Evolutionary conservation across 164 flowering plant species (phyloP), one percentile per base, ranked within the genome.

Genomic region (Dillenia suffruticosa): DNA sequence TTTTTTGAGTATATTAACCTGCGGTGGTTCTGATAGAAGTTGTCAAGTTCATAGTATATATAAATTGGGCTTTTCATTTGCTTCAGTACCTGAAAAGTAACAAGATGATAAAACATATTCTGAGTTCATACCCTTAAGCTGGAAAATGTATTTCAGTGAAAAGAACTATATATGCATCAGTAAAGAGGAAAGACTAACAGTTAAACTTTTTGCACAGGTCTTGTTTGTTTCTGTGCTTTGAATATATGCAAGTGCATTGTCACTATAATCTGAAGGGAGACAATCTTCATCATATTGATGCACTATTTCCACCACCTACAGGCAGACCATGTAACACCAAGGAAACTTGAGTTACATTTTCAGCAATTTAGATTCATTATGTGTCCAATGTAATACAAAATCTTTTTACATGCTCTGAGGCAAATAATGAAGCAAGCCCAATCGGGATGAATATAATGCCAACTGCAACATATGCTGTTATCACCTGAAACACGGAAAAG

Each of bases 21-120:
- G 40, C 96, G 90, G 72, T 89, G 96, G 57, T 89, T 89, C 75
- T 89, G 96, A 65, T 85, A 87, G 73, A 83, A 89, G 68, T 85
- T 78, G 56, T 83, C 85, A 56, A 89, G 90, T 67, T 89, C 81
- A 59, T 89, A 89, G 68, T 89, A 89, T 47, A 89, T 65, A 63
- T 63, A 89, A 14, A 89, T 74, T 12, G 96, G 96, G 58, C 76
- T 64, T 64, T 74, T 78, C 92, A 89, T 87, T 26, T 56, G 65
- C 71, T 81, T 89, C 12, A 83, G 77, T 26, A 84, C 84, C 96
- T 89, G 84, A 50, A 70, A 70, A 62, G 22, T 46, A 10, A 53
- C 7, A 50, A 49, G 15, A 10, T 51, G 44, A 64, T 53, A 51
- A 44, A 51, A 43, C 46, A 54, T 19, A 9, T 56, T 57, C 44